Evolutionary conservation across 257 asterid species (phyloP).

Genomic region (Lycium barbarum): DNA sequence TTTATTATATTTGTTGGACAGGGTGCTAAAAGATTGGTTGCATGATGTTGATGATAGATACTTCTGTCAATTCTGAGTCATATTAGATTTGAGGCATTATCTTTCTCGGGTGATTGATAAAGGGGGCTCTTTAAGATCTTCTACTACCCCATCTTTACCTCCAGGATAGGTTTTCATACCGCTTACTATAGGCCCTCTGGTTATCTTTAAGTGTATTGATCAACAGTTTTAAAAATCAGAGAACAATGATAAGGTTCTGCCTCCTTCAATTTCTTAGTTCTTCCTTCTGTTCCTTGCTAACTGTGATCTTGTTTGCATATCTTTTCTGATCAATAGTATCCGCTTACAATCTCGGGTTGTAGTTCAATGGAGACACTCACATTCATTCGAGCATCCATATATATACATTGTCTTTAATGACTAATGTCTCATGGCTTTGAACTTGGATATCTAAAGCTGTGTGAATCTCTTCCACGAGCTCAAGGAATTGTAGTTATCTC

Average conservation of each 20-base stretch:
- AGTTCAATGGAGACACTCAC: neutral
- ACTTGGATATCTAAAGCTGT: neutral
- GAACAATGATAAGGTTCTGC: neutral
- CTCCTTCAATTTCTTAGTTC: neutral
- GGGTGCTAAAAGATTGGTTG: neutral
- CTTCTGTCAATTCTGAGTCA: slow-evolving; percentile 1
- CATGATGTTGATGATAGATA: neutral
- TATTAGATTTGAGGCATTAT: neutral
- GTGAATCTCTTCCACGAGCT: slow-evolving; percentile 4
- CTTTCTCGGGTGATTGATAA: neutral
- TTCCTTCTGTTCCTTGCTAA: slow-evolving; percentile 22
- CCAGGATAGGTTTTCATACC: neutral
- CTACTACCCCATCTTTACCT: slow-evolving; percentile 17
- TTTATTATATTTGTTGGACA: neutral
- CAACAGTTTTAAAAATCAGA: neutral
- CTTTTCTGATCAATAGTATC: neutral
- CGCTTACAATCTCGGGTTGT: neutral
- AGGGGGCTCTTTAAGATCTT: neutral
- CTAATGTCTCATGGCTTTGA: slow-evolving; percentile 14
- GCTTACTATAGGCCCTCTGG: neutral
- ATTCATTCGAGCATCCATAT: neutral
- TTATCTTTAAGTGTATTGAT: slow-evolving; percentile 1
- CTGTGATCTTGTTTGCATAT: neutral
- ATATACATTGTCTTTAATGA: neutral
- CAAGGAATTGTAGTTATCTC: slow-evolving; percentile 7